Base-by-base conservation (phyloP, 495 filamentous ascomycete species). In the Parachaetomium inaequale region DNA sequence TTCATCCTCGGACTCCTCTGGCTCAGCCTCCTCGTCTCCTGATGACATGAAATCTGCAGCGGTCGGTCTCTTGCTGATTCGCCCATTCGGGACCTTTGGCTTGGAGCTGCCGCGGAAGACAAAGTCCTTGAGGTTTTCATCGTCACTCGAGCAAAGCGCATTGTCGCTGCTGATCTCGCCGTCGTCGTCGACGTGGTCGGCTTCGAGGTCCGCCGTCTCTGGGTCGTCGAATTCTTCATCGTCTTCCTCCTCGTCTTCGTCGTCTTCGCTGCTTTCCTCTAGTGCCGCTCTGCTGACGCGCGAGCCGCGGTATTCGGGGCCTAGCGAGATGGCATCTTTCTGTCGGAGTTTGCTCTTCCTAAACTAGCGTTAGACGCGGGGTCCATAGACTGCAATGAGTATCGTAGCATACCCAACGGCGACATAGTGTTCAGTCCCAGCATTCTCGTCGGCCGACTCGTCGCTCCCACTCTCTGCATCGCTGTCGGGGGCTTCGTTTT, bases 271-370 rank as follows among this genome's bases (percentile, higher is more conserved):
- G n/a, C 74, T 76, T 25, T 75, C 74, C 38, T 84, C 79, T 11
- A 93, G 79, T 0, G 82, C 85, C 28, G 88, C 81, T 54, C 95
- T 82, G 63, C 86, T 91, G n/a, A 98, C 82, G 51, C 82, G 83
- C 5, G 88, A 81, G 12, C 93, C 94, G 45, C 83, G 79, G 71
- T 98, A 98, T 70, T 91, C 85, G 40, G 91, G 88, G 7, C 93
- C 94, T 0, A 91, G 82, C 21, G 73, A 72, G 55, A 80, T 76
- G 28, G 77, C 78, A 14, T 91, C 85, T 58, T 82, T 81, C 70
- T 92, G 90, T 59, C 91, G 86, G 47, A 97, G 82, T 70, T 89
- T 92, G 74, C 87, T 93, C 80, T 93, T 93, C 19, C 90, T 92
- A 66, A 31, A 53, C 8, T 42, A 23, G 7, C 25, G 66, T 66